Percentiles rank a stretch among this genome's conserved stretches.
Conservation (phyloP, 75 land plant genomes). For the Cunninghamia lanceolata region DNA sequence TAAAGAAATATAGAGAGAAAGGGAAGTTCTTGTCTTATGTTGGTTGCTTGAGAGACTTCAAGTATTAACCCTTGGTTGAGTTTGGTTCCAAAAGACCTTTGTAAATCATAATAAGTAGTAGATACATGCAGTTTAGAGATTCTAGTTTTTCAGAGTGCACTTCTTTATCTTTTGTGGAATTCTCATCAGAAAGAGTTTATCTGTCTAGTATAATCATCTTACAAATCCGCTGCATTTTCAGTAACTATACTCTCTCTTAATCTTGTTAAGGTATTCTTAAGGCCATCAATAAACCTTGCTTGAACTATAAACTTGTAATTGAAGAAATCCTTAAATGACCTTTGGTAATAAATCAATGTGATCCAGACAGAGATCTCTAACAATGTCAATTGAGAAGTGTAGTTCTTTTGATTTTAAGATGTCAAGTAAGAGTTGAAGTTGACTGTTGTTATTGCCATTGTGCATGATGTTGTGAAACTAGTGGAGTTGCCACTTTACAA, state of each 20-base stretch:
- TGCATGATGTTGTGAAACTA: constrained; percentile 23
- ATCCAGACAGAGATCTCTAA: too few relatives aligned
- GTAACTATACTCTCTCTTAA: constrained; percentile 18
- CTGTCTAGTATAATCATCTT: constrained; percentile 43
- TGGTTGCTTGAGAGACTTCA: background rate
- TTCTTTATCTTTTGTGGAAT: background rate
- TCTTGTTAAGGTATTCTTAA: constrained; percentile 8
- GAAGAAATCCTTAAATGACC: constrained; percentile 90
- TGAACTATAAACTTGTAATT: constrained; percentile 56
- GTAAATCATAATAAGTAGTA: background rate
- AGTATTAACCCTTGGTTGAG: background rate
- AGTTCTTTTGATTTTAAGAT: too few relatives aligned
- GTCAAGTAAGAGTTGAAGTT: too few relatives aligned
- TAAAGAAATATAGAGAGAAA: too few relatives aligned
- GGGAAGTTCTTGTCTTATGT: background rate
- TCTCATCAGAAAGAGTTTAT: background rate
- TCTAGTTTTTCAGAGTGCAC: background rate
- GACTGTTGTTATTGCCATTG: constrained; percentile 44
- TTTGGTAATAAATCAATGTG: too few relatives aligned
- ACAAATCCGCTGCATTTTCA: constrained; percentile 40
- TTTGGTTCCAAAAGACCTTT: background rate
- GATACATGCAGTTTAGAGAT: background rate
- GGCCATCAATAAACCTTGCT: constrained; percentile 14
- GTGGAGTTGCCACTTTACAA: constrained; percentile 16
- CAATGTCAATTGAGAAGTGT: too few relatives aligned